phyloP scores from a whole-genome alignment of 441 rosid genomes.

The Populus trichocarpa region DNA sequence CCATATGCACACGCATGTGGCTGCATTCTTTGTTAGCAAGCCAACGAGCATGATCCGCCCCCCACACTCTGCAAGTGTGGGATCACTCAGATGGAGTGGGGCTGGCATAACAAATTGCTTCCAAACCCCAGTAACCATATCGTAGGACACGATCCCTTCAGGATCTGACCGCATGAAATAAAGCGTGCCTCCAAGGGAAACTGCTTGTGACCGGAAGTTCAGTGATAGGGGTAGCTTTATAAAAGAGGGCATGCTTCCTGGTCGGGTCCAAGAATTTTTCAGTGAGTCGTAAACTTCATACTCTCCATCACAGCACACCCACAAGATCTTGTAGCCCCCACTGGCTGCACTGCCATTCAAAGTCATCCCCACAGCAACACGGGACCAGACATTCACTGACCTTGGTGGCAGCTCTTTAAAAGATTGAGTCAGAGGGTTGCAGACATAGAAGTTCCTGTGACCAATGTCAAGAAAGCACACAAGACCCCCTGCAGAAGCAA shows the following conservation, averaged over 20 bases:
- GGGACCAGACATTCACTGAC: conserved; percentile 84
- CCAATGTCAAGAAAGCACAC: conserved; percentile 95
- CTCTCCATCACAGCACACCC: conserved; percentile 93
- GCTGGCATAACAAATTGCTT: conserved; percentile 68
- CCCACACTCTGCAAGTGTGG: conserved; percentile 73
- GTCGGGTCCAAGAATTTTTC: conserved; percentile 60
- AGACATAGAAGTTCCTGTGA: conserved; percentile 74
- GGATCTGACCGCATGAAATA: conserved; percentile 93
- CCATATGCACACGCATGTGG: conserved; percentile 94
- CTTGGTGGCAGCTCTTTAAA: conserved; percentile 82
- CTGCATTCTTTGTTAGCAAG: conserved; percentile 81
- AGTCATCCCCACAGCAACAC: conserved; percentile 91
- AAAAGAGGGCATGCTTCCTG: conserved; percentile 64
- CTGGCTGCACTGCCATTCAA: conserved; percentile 44
- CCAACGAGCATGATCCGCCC: conserved; percentile 91
- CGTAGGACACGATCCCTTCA: conserved; percentile 75
- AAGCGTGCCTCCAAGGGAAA: conserved; percentile 53
- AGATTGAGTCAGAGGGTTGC: conserved; percentile 86
- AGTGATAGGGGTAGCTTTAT: conserved; percentile 71
- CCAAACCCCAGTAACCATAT: conserved; percentile 70
- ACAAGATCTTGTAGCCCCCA: conserved; percentile 71
- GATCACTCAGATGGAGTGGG: conserved; percentile 74
- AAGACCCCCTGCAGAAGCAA: conserved; percentile 94
- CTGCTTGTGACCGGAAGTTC: conserved; percentile 83
- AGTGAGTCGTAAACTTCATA: conserved; percentile 84